Base-by-base conservation (phyloP, 129 eudicot species). In the Helichrysum umbraculigerum region DNA sequence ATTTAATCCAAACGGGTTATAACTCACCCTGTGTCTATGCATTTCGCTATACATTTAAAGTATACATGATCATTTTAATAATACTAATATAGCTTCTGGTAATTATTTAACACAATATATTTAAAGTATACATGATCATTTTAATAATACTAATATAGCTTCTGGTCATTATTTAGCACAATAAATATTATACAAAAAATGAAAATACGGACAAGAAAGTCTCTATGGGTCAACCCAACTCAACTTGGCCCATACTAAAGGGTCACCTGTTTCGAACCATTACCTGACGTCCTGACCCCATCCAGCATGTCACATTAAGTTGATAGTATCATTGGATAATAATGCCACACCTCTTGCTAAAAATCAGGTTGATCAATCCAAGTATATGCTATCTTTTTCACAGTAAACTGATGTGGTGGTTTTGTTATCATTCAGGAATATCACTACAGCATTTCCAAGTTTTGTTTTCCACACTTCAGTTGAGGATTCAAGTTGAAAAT, bases 381-480 rank as follows among this genome's bases (percentile, higher is more conserved):
- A 16, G 20, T 44, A 2, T 3, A 5, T 8, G 22, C 35, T 41
- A 12, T 41, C 33, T 67, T 62, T n/a, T n/a, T 39, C 50, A 7
- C 62, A 34, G 57, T 68, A 17, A 56, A 37, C 19, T 25, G 65
- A 72, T 16, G 20, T 15, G 20, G n/a, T 69, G 56, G 9, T 75
- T 68, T 70, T 73, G 19, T 76, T 33, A 56, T 78, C 50, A 42
- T 83, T 15, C 89, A 93, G 98, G 91, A 88, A 93, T 78, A 78
- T 93, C 52, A 83, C 90, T 32, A 72, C 93, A 62, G 71, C 74
- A 56, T 93, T 93, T 73, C 98, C 98, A 16, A 91, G 98, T 79
- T 93, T 93, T 80, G 88, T 93, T 67, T 90, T 93, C 82, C 84
- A 90, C 87, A 87, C 97, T 1, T 87, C 84, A 62, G 93, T 87